Evolutionary conservation across 1,284 basidiomycete genomes (phyloP), one percentile per base, ranked within the genome.

Genomic region (Ustilago bromivora): DNA sequence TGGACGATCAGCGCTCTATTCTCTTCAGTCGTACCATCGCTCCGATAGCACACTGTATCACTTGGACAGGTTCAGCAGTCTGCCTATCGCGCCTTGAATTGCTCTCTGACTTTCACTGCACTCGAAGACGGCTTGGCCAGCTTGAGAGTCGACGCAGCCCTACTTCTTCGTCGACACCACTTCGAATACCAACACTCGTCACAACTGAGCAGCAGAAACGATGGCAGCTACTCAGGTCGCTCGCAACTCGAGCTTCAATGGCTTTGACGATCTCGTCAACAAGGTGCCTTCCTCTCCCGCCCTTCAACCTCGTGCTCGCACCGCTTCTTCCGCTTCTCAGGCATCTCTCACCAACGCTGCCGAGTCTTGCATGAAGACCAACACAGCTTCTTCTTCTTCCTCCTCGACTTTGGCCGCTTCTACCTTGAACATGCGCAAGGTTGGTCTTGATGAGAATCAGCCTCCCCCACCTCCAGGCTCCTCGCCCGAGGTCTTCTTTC

Each of bases 361-460:
- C 49, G 49, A 51, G 49, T 34, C 49, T 51, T 51, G 28, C 31
- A 51, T 17, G 2, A 51, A 51, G 49, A 31, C 49, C 49, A 51
- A 51, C 49, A 12, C 31, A 4, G 49, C 49, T 32, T 34, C 49
- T 32, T 46, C 41, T 15, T 46, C 41, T 46, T 46, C 41, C n/a
- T 52, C 66, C 5, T 43, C 41, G 46, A 47, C 40, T 35, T 53
- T 47, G 17, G 51, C 54, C 6, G 43, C 54, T 13, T 56, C 69
- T 35, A 41, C 69, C 53, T 76, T 73, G 61, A 77, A 77, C 67
- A 77, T 77, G 67, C 62, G 70, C 54, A 78, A 71, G 56, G 69
- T 78, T n/a, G 74, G 71, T n/a, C 68, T 79, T 34, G 74, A 76
- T 56, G 63, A 76, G 65, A 77, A 67, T n/a, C 77, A 76, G 65